Base-by-base conservation (phyloP, 139 green algal species). In the Chlorella sp. region DNA sequence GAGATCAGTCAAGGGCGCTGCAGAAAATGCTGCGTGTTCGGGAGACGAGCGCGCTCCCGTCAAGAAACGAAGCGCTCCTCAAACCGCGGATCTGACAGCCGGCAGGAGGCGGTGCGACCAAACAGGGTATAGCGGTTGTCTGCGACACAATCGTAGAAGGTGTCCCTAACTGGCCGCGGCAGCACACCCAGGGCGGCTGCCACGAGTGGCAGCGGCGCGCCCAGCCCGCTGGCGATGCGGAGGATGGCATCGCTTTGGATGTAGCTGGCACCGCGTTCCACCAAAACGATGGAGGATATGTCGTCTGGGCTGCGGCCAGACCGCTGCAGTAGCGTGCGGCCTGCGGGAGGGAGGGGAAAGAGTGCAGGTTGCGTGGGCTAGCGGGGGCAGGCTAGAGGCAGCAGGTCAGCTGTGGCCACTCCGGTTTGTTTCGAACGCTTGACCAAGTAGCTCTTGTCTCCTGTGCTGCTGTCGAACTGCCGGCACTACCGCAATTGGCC, bases 241-340 rank as follows among this genome's bases (percentile, higher is more conserved):
- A 96, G 75, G 13, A 94, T 73, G 19, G 92, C 92, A 32, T 93
- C 91, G n/a, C 87, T 92, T n/a, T 91, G 88, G 46, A 93, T 92
- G 87, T 92, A 80, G 77, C 56, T 85, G 9, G 67, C 38, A 65
- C 74, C 48, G 30, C 67, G 32, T 41, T 94, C 90, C 22, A 97
- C 94, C 13, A 96, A 86, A 5, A 96, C 94, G 36, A 98, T 97
- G n/a, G 91, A 95, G n/a, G 76, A 91, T 60, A 98, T 93, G 92
- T 98, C 94, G 76, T 95, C 89, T 20, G 94, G 88, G 0, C 40
- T 17, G 5, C 95, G 90, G 17, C 93, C 93, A 58, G 89, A 92
- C 32, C 91, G 88, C 28, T 87, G 38, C 76, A 98, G 90, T 85
- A 98, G 88, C 0, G 80, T 54, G 26, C 84, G 74, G 1, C 94